These are phyloP conservation scores for Ganoderma multipileum DNA, from an alignment of 1,284 basidiomycete species.

Conservation along the genomic window DNA sequence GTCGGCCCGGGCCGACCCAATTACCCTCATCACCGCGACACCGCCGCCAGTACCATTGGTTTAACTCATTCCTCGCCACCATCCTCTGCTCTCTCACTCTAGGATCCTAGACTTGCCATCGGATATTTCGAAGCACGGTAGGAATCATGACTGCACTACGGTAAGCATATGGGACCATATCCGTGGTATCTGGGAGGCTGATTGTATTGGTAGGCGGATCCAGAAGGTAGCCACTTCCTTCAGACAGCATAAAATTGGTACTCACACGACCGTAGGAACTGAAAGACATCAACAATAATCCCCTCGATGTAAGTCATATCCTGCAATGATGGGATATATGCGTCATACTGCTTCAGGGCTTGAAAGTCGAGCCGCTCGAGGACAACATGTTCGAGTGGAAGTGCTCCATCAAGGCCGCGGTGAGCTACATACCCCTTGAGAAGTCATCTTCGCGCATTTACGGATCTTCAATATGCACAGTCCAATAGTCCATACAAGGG, in stretches of 20 bases:
- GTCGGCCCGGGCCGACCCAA: not conserved
- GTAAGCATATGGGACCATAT: conserved; percentile 39
- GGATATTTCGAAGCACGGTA: not conserved
- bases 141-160: conserved; percentile 64
- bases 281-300: conserved; percentile 60
- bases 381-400: conserved; percentile 83
- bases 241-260: conserved; percentile 23
- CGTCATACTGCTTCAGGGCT: conserved; percentile 48
- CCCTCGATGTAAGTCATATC: conserved; percentile 58
- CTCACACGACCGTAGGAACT: conserved; percentile 58
- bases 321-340: not conserved
- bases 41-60: not conserved
- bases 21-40: not conserved
- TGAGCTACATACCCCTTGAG: conserved; percentile 46
- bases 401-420: conserved; percentile 78
- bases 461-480: conserved; percentile 45
- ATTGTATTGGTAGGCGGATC: conserved; percentile 57
- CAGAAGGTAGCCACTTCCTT: conserved; percentile 59
- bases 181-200: not conserved
- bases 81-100: not conserved
- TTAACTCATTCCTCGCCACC: not conserved
- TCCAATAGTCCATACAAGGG: conserved; percentile 84
- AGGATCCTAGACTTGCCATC: not conserved
- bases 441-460: not conserved
- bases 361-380: conserved; percentile 71